Evolutionary conservation across 257 asterid genomes (phyloP).

Genomic region (Oldenlandia corymbosa): DNA sequence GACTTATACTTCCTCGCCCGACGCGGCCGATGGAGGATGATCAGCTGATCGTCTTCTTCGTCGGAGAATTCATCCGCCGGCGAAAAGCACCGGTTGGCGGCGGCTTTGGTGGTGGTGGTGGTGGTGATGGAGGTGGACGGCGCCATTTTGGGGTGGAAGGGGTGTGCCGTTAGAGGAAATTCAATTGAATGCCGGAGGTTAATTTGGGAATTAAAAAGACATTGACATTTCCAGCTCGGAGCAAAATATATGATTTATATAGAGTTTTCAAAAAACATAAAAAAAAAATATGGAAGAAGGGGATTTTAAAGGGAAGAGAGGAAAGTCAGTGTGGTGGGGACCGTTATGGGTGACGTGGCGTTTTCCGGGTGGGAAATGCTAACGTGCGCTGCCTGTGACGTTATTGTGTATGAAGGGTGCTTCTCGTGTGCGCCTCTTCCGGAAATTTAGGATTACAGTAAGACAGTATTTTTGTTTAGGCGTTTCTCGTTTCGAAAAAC

Average conservation of each 20-base stretch:
- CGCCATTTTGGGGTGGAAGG: conserved; percentile 12
- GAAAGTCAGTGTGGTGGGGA: conserved; percentile 2
- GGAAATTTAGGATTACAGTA: not conserved
- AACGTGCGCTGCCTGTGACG: not conserved
- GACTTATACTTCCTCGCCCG: conserved; percentile 16
- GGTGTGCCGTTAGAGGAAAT: conserved; percentile 21
- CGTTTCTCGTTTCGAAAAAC: no score
- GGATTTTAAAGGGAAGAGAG: not conserved
- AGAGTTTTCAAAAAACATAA: no score
- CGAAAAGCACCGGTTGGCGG: not conserved
- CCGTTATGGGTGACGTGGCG: conserved; percentile 24
- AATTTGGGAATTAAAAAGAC: conserved; percentile 22
- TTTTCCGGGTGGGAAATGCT: not conserved
- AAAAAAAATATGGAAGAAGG: no score
- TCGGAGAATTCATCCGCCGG: conserved; percentile 20
- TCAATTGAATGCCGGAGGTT: conserved; percentile 20
- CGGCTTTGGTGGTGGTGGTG: no score
- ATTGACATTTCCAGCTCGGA: conserved; percentile 16
- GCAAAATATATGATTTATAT: no score
- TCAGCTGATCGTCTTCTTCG: conserved; percentile 14
- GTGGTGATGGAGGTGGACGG: no score
- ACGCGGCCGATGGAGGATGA: conserved; percentile 7
- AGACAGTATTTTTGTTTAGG: no score
- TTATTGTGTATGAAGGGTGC: not conserved
- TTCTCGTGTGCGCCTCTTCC: not conserved